Evolutionary conservation across 371 early-diverging fungal genomes (phyloP), one percentile per base, ranked within the genome.

Genomic region (Circinella umbellata): DNA sequence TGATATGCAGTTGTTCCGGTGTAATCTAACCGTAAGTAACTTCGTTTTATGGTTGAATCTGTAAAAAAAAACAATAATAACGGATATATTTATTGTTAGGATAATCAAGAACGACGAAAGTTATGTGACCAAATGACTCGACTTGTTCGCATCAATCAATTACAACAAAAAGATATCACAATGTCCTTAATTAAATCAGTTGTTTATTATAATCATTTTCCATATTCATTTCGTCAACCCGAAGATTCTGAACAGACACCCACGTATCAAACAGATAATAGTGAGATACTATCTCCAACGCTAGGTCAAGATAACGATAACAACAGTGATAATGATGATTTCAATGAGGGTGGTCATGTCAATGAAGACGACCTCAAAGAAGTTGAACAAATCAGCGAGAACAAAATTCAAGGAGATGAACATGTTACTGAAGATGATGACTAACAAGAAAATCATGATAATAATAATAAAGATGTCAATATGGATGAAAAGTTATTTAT

Each of bases 151-250:
- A 70, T 70, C 27, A 35, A 49, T 55, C 61, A 61, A 4, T 60
- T 70, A 13, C 66, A 70, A 48, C 71, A 70, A 62, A 70, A 66
- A 39, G 51, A 66, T 20, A 57, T 70, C 35, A 48, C 35, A 14
- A 36, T 57, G 27, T 9, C 66, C 11, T 65, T 70, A 14, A 15
- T 70, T 37, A 65, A 61, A 47, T 48, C 71, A n/a, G 34, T 34
- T 7, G 14, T 34, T 4, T 57, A 57, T n/a, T 57, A 57, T 34
- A 57, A 34, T n/a, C 27, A 57, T 18, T 9, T 57, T 8, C 57
- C 57, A 5, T 57, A 34, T 14, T 57, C 57, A 8, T 18, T 27
- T 13, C 57, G 57, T 34, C 6, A 5, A 17, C 18, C 14, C 5
- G 57, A 57, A 0, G 34, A 57, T 7, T 15, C 54, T 8, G n/a